A percentile compares a stretch with the other conserved stretches of the same genome.
Conservation (phyloP, 331 rosid species). For the Pyrus hybrid region DNA sequence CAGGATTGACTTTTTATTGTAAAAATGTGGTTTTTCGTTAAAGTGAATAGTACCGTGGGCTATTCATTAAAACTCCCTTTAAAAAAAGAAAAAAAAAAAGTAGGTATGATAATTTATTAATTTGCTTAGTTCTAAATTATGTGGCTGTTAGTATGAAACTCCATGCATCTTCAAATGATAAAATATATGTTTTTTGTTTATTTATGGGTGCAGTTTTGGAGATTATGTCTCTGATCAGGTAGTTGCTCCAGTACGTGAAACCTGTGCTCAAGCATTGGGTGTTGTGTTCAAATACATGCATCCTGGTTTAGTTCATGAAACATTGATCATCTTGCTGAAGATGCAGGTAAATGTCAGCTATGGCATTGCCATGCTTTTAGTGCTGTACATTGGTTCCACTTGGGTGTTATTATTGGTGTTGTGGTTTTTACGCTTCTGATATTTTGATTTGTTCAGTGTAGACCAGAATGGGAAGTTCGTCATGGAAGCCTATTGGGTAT, state of each 20-base stretch:
- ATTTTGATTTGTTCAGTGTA: constrained; percentile 70
- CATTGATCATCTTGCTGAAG: constrained; percentile 79
- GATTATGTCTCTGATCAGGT: constrained; percentile 99
- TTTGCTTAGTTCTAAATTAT: background rate
- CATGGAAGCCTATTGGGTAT: constrained; percentile 95
- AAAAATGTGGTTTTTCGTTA: too few relatives aligned
- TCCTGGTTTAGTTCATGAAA: constrained; percentile 68
- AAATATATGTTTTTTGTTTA: constrained; percentile 7
- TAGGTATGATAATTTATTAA: background rate
- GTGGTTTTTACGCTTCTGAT: constrained; percentile 28
- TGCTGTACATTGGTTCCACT: background rate
- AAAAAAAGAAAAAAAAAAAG: background rate
- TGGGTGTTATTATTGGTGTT: background rate
- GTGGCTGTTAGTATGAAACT: background rate
- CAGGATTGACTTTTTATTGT: too few relatives aligned
- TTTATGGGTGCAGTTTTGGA: constrained; percentile 72
- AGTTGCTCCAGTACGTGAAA: constrained; percentile 98
- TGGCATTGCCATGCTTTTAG: constrained; percentile 8
- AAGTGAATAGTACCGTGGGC: too few relatives aligned
- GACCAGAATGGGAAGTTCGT: constrained; percentile 99
- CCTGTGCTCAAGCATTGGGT: constrained; percentile 96
- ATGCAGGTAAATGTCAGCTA: constrained; percentile 75
- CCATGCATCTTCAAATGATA: background rate
- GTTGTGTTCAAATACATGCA: constrained; percentile 93
- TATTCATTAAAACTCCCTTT: too few relatives aligned